Base-by-base conservation (phyloP, 2,329 filamentous ascomycete genomes). In the Paraphaeosphaeria minitans region DNA sequence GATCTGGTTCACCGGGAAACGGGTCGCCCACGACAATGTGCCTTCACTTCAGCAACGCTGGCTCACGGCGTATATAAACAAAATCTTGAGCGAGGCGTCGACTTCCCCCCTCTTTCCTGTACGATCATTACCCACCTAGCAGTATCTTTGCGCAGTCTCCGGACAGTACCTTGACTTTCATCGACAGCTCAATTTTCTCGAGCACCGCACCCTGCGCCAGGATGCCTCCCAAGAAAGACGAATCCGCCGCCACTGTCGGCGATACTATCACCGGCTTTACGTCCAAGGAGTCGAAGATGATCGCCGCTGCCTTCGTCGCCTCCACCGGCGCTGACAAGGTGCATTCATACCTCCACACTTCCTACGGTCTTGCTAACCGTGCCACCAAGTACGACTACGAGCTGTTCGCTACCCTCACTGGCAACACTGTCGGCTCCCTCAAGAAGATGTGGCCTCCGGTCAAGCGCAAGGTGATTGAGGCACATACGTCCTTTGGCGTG, bases 391-490 rank as follows among this genome's bases (percentile, higher is more conserved):
- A 66, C 55, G 66, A 76, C 58, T 76, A 68, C 39, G 63, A 69
- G 0, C 24, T 70, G 13, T 71, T 76, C 66, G 67, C 67, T 0
- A 61, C 46, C 4, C 59, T 76, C 2, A 69, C 71, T 0, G 66
- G 67, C 45, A 70, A 73, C 61, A 75, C 73, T 0, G 59, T 59
- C 16, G 70, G 71, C 33, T 65, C 69, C 0, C 66, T 73, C 47
- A 72, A 72, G 65, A 76, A 76, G 66, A 69, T 74, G 62, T 72
- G 66, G 63, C 73, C 73, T 0, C 66, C 65, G 0, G 57, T 72
- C 50, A 76, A 75, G 67, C 67, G 61, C 57, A 75, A 73, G 63
- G 70, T 62, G 3, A 57, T 65, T 3, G 72, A 71, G 9, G 46
- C 57, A 9, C 55, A 73, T 35, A 39, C 57, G 0, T 66, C 68